These are phyloP conservation scores for Amyloporia xantha DNA, from an alignment of 768 basidiomycete species.

Conservation along the genomic window DNA sequence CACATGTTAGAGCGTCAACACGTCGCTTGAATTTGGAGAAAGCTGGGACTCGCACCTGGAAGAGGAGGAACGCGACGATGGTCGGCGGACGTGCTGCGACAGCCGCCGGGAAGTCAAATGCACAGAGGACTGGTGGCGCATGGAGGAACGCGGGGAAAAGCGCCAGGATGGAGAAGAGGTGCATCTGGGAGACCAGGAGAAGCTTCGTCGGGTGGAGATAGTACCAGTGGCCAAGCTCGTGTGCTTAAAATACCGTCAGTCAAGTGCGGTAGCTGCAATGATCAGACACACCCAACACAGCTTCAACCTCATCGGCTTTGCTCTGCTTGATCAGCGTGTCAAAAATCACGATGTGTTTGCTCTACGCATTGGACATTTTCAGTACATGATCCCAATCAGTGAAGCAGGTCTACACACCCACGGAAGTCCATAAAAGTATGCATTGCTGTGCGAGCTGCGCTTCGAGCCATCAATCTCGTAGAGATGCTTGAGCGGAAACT, in stretches of 20 bases:
- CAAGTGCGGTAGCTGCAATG: neutral
- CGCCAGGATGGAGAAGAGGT: conserved; percentile 81
- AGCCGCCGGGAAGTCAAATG: conserved; percentile 71
- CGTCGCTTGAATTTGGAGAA: too few relatives aligned
- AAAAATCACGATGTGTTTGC: conserved; percentile 94
- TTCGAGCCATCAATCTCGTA: conserved; percentile 98
- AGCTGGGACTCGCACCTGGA: conserved; percentile 56
- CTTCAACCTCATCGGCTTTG: conserved; percentile 89
- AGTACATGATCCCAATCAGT: neutral
- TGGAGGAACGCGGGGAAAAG: conserved; percentile 88
- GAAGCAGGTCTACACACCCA: conserved; percentile 46
- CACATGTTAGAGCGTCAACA: neutral
- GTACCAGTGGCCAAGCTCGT: conserved; percentile 97
- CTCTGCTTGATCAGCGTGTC: conserved; percentile 94
- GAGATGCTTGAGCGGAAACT: conserved; percentile 90
- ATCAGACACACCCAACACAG: conserved; percentile 61
- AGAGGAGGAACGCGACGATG: conserved; percentile 80
- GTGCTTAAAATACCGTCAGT: conserved; percentile 41
- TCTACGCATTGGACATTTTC: conserved; percentile 33
- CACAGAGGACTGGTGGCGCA: conserved; percentile 67
- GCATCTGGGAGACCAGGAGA: conserved; percentile 77
- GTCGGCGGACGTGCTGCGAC: conserved; percentile 68
- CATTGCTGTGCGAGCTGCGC: conserved; percentile 91
- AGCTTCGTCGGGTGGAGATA: conserved; percentile 87
- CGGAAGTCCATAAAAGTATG: conserved; percentile 97